Conservation (phyloP, 345 rosid species). For the Nephelium lappaceum region DNA sequence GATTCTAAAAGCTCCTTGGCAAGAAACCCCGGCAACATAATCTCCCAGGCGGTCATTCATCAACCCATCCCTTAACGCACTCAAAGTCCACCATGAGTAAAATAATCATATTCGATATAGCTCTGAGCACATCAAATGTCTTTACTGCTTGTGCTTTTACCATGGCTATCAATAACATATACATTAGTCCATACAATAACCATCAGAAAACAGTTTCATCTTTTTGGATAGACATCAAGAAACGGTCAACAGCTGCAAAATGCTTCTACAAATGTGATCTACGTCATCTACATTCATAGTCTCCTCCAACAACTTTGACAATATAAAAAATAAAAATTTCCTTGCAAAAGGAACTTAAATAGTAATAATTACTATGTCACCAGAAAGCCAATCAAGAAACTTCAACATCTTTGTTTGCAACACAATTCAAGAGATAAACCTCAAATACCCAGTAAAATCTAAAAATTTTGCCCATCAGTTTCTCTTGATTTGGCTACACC, state of each 20-base stretch:
- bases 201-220: not conserved
- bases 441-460: not conserved
- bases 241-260: no score
- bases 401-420: not conserved
- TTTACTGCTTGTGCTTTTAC: not conserved
- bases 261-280: not conserved
- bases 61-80: not conserved
- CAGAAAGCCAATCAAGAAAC: not conserved
- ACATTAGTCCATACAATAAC: not conserved
- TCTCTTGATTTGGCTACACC: not conserved
- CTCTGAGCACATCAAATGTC: not conserved
- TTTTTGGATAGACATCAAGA: not conserved
- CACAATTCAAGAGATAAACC: not conserved
- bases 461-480: not conserved
- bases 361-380: not conserved
- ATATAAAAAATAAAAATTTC: not conserved
- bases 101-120: not conserved
- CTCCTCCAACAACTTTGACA: not conserved
- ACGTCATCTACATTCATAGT: not conserved
- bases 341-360: not conserved
- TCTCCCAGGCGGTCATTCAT: not conserved
- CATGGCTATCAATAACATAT: not conserved
- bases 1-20: not conserved
- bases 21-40: not conserved
- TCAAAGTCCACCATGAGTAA: not conserved